These are phyloP conservation scores for sweet orange (Citrus sinensis) DNA, from an alignment of 345 rosid species.

Conservation along the genomic window DVS_A1.0 CM039162.1:20106001-20106500, in stretches of 20 bases:
- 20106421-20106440: not conserved
- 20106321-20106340: not conserved
- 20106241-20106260: constrained; percentile 11
- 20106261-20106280: not conserved
- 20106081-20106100: constrained; percentile 65
- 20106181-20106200: constrained; percentile 77
- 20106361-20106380: not conserved
- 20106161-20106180: constrained; percentile 96
- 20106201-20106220: constrained; percentile 42
- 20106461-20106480: not conserved
- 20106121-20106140: constrained; percentile 74
- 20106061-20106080: constrained; percentile 90
- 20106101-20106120: constrained; percentile 73
- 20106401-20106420: not conserved
- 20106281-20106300: not conserved
- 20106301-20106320: not conserved
- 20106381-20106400: not conserved
- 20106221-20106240: constrained; percentile 24
- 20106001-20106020: not conserved
- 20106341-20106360: not conserved
- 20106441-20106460: not conserved
- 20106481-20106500: not conserved
- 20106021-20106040: not conserved
- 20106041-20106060: constrained; percentile 98
- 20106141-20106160: constrained; percentile 69